Evolutionary conservation across 495 filamentous ascomycete genomes (phyloP).

Genomic region (Podospora pseudocomata): DNA sequence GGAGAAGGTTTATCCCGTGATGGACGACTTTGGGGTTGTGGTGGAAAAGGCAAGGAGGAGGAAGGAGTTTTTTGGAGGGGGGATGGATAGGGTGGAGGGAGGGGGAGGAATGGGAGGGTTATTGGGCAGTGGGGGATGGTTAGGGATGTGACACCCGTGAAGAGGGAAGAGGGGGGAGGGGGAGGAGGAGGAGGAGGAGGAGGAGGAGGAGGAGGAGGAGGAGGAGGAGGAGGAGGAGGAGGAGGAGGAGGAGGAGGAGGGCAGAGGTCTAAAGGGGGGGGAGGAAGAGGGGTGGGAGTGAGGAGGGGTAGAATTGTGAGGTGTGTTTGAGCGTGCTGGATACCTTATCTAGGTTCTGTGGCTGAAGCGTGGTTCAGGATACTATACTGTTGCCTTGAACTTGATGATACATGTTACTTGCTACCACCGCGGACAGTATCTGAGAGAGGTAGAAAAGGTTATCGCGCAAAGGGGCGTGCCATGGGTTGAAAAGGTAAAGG

Average conservation of each 20-base stretch:
- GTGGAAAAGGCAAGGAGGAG: not conserved
- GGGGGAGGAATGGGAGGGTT: not conserved
- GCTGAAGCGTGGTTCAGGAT: too few species aligned
- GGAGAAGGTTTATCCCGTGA: not conserved
- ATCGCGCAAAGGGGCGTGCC: too few species aligned
- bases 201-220: not conserved
- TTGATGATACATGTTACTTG: too few species aligned
- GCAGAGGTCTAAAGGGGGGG: not conserved
- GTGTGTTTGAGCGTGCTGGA: too few species aligned
- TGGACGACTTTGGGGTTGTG: slow-evolving; percentile 13
- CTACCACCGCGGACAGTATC: too few species aligned
- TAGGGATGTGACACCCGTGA: not conserved
- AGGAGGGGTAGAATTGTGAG: not conserved
- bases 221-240: not conserved
- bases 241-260: not conserved
- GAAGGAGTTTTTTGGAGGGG: slow-evolving; percentile 2
- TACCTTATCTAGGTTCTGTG: too few species aligned
- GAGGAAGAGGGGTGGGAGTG: not conserved
- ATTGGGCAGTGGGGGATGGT: slow-evolving; percentile 3
- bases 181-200: not conserved
- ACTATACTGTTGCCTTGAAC: too few species aligned
- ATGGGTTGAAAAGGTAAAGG: too few species aligned
- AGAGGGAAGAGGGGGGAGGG: not conserved
- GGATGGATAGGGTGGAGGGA: slow-evolving; percentile 1
- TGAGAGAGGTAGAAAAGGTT: too few species aligned